Conservation (phyloP, 2,329 filamentous ascomycete species). For the Talaromyces sp. region DNA sequence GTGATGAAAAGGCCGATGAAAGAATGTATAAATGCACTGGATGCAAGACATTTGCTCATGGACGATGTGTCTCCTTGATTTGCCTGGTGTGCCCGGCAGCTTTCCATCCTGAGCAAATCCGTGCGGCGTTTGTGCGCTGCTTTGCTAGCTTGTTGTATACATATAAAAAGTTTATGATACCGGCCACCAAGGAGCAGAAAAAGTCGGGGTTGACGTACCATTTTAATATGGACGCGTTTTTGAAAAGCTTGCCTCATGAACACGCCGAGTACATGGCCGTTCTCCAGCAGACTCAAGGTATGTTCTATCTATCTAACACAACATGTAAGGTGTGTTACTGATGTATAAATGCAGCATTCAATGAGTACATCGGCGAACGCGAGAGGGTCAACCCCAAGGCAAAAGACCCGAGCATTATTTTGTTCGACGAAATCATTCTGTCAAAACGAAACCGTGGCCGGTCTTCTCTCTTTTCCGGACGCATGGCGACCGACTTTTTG, state of each 20-base stretch:
- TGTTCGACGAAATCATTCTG: conserved; percentile 62
- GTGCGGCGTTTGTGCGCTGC: conserved; percentile 63
- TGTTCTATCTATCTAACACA: conserved; percentile 5
- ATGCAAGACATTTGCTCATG: conserved; percentile 51
- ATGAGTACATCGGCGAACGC: conserved; percentile 61
- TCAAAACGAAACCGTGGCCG: conserved; percentile 60
- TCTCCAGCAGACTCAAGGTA: conserved; percentile 60
- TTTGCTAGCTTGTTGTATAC: conserved; percentile 66
- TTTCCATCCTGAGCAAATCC: conserved; percentile 62
- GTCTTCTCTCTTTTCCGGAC: conserved; percentile 50
- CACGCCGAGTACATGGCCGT: conserved; percentile 60
- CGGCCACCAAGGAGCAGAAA: conserved; percentile 56
- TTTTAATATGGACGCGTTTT: conserved; percentile 63
- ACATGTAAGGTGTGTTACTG: background rate
- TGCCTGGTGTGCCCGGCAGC: conserved; percentile 62
- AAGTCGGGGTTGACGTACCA: conserved; percentile 58
- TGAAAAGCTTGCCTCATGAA: conserved; percentile 59
- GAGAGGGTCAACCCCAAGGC: conserved; percentile 48
- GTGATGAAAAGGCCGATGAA: conserved; percentile 55
- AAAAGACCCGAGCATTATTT: conserved; percentile 53
- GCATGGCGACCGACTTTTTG: conserved; percentile 51
- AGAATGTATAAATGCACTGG: conserved; percentile 46
- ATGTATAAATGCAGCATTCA: conserved; percentile 44
- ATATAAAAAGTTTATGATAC: conserved; percentile 59
- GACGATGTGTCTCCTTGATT: conserved; percentile 55